Percentiles rank a stretch among this genome's conserved stretches.
Conservation (phyloP, 768 basidiomycete genomes). For the Pulveroboletus ravenelii region DNA sequence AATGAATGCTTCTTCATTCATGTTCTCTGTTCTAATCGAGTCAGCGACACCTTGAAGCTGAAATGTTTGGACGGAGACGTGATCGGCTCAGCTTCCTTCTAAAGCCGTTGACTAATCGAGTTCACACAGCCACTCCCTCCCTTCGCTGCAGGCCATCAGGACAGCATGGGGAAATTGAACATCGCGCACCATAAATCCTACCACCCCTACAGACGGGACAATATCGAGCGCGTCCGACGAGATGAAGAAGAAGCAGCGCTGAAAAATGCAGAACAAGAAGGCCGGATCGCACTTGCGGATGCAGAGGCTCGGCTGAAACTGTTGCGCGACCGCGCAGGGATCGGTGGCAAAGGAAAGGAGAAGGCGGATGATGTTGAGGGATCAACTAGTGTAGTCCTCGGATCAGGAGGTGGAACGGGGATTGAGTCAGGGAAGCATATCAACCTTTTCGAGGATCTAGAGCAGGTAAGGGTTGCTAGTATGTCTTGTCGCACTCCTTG, state of each 20-base stretch:
- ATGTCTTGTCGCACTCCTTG: neutral
- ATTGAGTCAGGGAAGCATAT: slow-evolving; percentile 57
- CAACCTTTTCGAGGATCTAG: slow-evolving; percentile 81
- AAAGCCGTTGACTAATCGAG: slow-evolving; percentile 12
- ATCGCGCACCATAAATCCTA: slow-evolving; percentile 92
- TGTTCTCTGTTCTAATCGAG: neutral
- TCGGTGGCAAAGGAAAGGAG: slow-evolving; percentile 33
- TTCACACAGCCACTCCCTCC: neutral
- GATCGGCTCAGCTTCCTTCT: slow-evolving; percentile 6
- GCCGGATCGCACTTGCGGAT: slow-evolving; percentile 69
- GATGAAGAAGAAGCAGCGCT: slow-evolving; percentile 77
- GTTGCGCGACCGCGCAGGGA: slow-evolving; percentile 59
- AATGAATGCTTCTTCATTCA: slow-evolving; percentile 16
- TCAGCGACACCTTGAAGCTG: neutral
- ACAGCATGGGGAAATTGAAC: slow-evolving; percentile 43
- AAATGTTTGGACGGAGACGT: too few species aligned
- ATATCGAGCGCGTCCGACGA: slow-evolving; percentile 71
- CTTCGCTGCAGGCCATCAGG: neutral
- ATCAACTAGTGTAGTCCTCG: neutral
- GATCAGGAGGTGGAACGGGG: neutral
- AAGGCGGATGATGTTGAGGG: slow-evolving; percentile 31
- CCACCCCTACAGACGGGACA: slow-evolving; percentile 80
- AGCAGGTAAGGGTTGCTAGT: slow-evolving; percentile 43
- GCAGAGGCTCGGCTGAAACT: slow-evolving; percentile 71
- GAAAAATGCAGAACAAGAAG: slow-evolving; percentile 67